phyloP scores from a whole-genome alignment of 345 rosid species.

The Ceriops decandra region DNA sequence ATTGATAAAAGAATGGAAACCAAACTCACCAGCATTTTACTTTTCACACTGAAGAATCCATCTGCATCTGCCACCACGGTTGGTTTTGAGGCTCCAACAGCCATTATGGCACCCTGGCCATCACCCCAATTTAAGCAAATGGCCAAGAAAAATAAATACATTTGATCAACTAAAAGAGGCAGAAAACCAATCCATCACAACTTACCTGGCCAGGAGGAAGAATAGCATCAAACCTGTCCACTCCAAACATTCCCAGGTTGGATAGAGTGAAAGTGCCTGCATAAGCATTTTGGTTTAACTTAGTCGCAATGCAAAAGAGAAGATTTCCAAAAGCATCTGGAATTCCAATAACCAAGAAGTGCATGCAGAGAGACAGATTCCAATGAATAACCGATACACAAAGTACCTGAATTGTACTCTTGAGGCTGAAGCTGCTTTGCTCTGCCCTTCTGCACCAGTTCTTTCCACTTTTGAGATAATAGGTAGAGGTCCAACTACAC shows the following conservation, averaged over 20 bases:
- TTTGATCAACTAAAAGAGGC: not conserved
- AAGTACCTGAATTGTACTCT: conserved; percentile 85
- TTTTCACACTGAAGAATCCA: conserved; percentile 92
- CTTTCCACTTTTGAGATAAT: conserved; percentile 94
- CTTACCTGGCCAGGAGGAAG: conserved; percentile 97
- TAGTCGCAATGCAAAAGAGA: not conserved
- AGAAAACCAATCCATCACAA: not conserved
- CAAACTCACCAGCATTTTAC: conserved; percentile 77
- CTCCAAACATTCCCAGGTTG: conserved; percentile 96
- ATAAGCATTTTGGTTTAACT: conserved; percentile 7
- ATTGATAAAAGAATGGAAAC: not conserved
- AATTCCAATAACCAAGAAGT: not conserved
- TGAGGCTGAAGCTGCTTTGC: conserved; percentile 89
- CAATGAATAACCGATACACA: conserved; percentile 1
- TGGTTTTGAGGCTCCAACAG: conserved; percentile 98
- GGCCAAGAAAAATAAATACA: conserved; percentile 7
- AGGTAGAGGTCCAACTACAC: conserved; percentile 83
- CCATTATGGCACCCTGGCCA: conserved; percentile 96
- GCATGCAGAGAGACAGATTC: not conserved
- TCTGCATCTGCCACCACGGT: conserved; percentile 83
- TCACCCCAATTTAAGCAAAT: conserved; percentile 13
- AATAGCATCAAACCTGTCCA: conserved; percentile 96
- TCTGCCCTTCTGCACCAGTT: conserved; percentile 86
- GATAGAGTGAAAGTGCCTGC: conserved; percentile 94
- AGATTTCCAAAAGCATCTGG: not conserved